A percentile compares a stretch with the other conserved stretches of the same genome.
These are phyloP conservation scores for Paramecium caudatum DNA, from an alignment of 73 alveolate genomes.

Conservation along the genomic window DNA sequence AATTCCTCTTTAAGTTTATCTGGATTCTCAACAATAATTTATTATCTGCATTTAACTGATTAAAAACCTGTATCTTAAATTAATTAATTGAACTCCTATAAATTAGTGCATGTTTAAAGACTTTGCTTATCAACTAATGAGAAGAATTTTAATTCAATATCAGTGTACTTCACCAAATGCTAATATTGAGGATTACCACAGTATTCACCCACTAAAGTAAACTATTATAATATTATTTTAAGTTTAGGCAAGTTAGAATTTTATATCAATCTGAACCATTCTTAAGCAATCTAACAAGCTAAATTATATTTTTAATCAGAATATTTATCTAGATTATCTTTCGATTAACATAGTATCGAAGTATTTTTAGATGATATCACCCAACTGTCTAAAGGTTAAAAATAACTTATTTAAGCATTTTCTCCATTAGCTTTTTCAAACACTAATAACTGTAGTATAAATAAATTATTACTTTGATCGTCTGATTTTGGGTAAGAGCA, in stretches of 20 bases:
- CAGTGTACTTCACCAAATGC: neutral
- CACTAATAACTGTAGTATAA: neutral
- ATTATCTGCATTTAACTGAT: slow-evolving; percentile 7
- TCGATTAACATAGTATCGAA: neutral
- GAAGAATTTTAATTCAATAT: neutral
- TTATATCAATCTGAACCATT: slow-evolving; percentile 7
- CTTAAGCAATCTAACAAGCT: neutral
- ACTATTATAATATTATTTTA: neutral
- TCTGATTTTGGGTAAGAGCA: no score
- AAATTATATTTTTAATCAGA: slow-evolving; percentile 1
- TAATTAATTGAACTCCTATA: neutral
- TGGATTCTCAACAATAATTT: neutral
- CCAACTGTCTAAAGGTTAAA: slow-evolving; percentile 16
- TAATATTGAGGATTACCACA: slow-evolving; percentile 23
- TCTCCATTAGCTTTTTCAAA: slow-evolving; percentile 68
- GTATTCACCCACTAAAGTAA: slow-evolving; percentile 5
- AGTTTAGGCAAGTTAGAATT: neutral
- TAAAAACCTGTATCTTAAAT: neutral
- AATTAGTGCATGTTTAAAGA: neutral
- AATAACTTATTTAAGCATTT: slow-evolving; percentile 53
- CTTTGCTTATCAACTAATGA: neutral
- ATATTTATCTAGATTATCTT: neutral
- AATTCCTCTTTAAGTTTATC: neutral
- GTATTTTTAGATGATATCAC: slow-evolving; percentile 55
- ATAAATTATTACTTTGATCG: neutral